Conservation (phyloP, 2,329 filamentous ascomycete species). For the Curvularia hawaiiensis region DNA sequence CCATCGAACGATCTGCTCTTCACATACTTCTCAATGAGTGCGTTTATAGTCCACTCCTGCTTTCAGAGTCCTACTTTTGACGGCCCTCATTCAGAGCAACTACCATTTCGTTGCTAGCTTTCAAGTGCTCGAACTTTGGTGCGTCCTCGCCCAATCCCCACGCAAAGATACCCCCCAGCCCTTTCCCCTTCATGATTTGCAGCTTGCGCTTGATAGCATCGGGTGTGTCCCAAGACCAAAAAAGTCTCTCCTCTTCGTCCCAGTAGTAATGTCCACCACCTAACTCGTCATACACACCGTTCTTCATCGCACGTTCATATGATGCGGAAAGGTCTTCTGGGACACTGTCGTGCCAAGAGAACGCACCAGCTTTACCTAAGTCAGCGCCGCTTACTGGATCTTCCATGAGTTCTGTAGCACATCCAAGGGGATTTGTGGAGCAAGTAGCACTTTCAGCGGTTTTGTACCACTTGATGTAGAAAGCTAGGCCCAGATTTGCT, state of each 20-base stretch:
- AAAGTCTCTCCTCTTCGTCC: conserved; percentile 63
- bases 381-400: conserved; percentile 64
- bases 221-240: conserved; percentile 75
- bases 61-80: neutral
- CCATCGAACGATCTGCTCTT: neutral
- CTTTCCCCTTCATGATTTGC: conserved; percentile 59
- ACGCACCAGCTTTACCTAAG: conserved; percentile 61
- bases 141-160: conserved; percentile 74
- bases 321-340: conserved; percentile 57
- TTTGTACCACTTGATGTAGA: conserved; percentile 71
- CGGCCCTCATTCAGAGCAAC: neutral
- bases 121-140: conserved; percentile 45
- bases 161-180: conserved; percentile 72
- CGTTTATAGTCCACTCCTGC: conserved; percentile 15
- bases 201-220: conserved; percentile 67
- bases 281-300: conserved; percentile 62
- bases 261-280: conserved; percentile 71
- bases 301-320: conserved; percentile 59
- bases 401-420: conserved; percentile 65
- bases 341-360: conserved; percentile 53
- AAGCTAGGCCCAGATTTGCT: conserved; percentile 69
- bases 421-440: conserved; percentile 59
- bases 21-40: neutral
- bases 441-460: conserved; percentile 56
- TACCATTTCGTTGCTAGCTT: conserved; percentile 35